A percentile compares a stretch with the other conserved stretches of the same genome.
Evolutionary conservation across 208 protist genomes (phyloP).

Genomic region (Leishmania martiniquensis): DNA sequence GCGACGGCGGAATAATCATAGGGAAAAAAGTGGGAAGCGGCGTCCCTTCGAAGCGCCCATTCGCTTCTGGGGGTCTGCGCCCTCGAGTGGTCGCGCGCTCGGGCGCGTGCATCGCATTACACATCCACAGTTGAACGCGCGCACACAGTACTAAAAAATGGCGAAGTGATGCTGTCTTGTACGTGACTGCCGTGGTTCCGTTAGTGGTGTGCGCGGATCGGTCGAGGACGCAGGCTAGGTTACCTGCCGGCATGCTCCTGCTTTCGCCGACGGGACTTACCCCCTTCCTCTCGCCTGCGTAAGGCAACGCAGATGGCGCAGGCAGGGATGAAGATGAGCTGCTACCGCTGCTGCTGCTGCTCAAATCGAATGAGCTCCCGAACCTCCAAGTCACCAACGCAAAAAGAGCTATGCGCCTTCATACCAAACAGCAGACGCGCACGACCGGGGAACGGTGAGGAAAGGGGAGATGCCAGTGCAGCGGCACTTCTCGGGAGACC

Average conservation of each 20-base stretch:
- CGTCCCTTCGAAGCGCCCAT: no score
- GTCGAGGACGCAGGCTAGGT: neutral
- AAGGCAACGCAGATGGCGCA: neutral
- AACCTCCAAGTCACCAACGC: neutral
- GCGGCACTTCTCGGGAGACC: neutral
- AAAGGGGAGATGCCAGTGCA: neutral
- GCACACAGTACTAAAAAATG: no score
- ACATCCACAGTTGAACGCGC: no score
- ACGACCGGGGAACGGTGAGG: neutral
- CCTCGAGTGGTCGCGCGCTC: no score
- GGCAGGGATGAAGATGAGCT: neutral
- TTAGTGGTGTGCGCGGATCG: neutral
- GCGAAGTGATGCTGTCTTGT: neutral
- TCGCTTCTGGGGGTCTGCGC: no score
- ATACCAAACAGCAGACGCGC: neutral
- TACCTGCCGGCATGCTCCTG: neutral
- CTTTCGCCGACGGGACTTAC: neutral
- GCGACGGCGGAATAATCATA: no score
- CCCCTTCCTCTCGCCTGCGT: neutral
- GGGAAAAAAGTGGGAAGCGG: no score
- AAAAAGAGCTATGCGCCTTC: neutral
- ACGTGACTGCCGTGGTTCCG: neutral
- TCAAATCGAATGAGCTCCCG: neutral
- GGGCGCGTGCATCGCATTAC: no score
- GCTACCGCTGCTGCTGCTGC: neutral